Conservation (phyloP, 371 early-diverging fungal genomes). For the Saksenaea oblongispora region DNA sequence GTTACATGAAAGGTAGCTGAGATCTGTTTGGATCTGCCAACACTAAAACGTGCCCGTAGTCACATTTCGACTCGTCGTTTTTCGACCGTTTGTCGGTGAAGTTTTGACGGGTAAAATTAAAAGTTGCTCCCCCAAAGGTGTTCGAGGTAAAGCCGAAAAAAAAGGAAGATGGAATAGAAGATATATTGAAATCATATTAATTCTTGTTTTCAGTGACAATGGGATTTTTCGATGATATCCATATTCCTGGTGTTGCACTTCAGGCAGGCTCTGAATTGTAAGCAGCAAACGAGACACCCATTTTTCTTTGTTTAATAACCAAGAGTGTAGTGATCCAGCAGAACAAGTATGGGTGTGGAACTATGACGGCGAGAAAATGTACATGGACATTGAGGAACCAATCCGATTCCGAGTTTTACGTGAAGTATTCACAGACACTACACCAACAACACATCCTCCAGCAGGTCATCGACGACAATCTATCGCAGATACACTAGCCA, state of each 20-base stretch:
- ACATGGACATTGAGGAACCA: slow-evolving; percentile 79
- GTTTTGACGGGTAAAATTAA: slow-evolving; percentile 79
- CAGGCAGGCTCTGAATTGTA: slow-evolving; percentile 69
- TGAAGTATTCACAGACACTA: slow-evolving; percentile 79
- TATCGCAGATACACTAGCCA: slow-evolving; percentile 45
- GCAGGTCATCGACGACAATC: slow-evolving; percentile 36
- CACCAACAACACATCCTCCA: slow-evolving; percentile 56
- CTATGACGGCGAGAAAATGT: slow-evolving; percentile 81
- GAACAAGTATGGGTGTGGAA: slow-evolving; percentile 91
- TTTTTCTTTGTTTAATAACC: neutral
- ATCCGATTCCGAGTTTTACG: slow-evolving; percentile 80
- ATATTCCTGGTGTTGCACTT: slow-evolving; percentile 70
- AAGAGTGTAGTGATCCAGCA: slow-evolving; percentile 51
- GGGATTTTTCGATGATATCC: slow-evolving; percentile 93
- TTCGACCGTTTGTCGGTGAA: slow-evolving; percentile 91
- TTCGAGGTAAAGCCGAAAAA: slow-evolving; percentile 57
- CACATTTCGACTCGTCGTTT: slow-evolving; percentile 84
- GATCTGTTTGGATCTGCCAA: neutral
- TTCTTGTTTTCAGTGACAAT: slow-evolving; percentile 63
- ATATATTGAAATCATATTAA: neutral
- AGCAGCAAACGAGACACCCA: slow-evolving; percentile 6
- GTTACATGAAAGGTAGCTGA: slow-evolving; percentile 66
- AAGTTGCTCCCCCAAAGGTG: slow-evolving; percentile 69
- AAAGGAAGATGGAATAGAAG: neutral
- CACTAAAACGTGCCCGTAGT: slow-evolving; percentile 33